phyloP scores from a whole-genome alignment of 805 yeast species.

The Kodamaea jinghongensis region DNA sequence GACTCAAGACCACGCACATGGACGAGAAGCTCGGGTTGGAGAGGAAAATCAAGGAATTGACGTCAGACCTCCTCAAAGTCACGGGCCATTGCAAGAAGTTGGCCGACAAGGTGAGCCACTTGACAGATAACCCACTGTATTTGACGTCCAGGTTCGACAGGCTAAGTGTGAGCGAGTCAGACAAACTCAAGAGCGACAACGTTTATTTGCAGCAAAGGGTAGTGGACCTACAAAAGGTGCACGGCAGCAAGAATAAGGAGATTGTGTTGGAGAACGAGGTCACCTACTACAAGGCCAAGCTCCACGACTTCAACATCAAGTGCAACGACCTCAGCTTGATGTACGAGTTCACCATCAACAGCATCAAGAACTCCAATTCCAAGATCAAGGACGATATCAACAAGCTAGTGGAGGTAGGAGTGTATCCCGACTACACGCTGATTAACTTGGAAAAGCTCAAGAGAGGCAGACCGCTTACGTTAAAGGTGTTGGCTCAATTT shows the following conservation, averaged over 20 bases:
- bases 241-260: slow-evolving; percentile 13
- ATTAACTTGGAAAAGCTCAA: slow-evolving; percentile 13
- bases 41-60: slow-evolving; percentile 22
- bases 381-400: slow-evolving; percentile 26
- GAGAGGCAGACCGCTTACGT: slow-evolving; percentile 21
- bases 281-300: slow-evolving; percentile 45
- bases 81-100: slow-evolving; percentile 30
- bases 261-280: slow-evolving; percentile 36
- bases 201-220: slow-evolving; percentile 9
- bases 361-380: slow-evolving; percentile 28
- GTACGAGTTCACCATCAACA: slow-evolving; percentile 30
- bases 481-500: slow-evolving; percentile 34
- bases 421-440: slow-evolving; percentile 30
- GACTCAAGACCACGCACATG: slow-evolving; percentile 23
- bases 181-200: slow-evolving; percentile 10
- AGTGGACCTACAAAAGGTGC: slow-evolving; percentile 19
- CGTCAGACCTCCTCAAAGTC: slow-evolving; percentile 29
- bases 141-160: background rate
- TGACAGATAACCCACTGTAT: slow-evolving; percentile 8
- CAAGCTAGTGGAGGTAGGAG: slow-evolving; percentile 29
- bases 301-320: slow-evolving; percentile 40
- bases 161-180: slow-evolving; percentile 7
- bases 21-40: slow-evolving; percentile 29
- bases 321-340: slow-evolving; percentile 34
- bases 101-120: slow-evolving; percentile 25